Conservation (phyloP, 23 red algal species). For the Pyropia haitanensis region DNA sequence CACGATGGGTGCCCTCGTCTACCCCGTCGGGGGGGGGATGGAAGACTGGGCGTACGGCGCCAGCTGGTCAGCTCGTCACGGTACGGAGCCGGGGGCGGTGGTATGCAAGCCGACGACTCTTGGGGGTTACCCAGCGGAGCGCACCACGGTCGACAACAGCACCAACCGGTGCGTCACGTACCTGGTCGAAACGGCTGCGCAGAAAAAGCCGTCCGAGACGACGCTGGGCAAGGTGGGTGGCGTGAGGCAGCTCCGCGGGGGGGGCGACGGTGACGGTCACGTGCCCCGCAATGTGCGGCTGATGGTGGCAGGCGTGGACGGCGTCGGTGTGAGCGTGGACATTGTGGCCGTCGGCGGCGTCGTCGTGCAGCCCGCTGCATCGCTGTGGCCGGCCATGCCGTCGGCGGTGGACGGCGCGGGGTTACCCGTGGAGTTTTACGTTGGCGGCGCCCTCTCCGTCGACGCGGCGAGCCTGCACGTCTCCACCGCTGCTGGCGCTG, state of each 20-base stretch:
- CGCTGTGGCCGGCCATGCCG: no score
- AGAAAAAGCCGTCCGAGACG: conserved; percentile 55
- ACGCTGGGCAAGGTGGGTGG: conserved; percentile 45
- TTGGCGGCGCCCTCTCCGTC: no score
- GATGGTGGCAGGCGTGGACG: conserved; percentile 49
- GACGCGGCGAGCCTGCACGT: no score
- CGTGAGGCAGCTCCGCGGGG: conserved; percentile 9
- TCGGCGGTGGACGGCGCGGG: no score
- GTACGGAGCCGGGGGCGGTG: conserved; percentile 4
- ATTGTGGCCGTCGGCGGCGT: no score
- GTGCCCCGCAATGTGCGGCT: conserved; percentile 89
- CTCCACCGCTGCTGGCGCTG: no score
- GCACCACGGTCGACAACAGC: conserved; percentile 11
- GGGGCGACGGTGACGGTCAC: conserved; percentile 66
- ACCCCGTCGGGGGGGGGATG: conserved; percentile 85
- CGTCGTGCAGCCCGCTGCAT: no score
- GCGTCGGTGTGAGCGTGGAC: conserved; percentile 3
- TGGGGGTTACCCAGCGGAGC: conserved; percentile 43
- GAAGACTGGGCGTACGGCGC: conserved; percentile 99
- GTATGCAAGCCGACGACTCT: conserved; percentile 37
- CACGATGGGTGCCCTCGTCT: conserved; percentile 89
- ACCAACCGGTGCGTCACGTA: conserved; percentile 66
- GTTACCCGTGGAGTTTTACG: no score
- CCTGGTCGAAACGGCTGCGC: conserved; percentile 68
- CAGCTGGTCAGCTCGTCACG: conserved; percentile 15